phyloP scores from a whole-genome alignment of 768 basidiomycete species.

The Paxillus involutus region DNA sequence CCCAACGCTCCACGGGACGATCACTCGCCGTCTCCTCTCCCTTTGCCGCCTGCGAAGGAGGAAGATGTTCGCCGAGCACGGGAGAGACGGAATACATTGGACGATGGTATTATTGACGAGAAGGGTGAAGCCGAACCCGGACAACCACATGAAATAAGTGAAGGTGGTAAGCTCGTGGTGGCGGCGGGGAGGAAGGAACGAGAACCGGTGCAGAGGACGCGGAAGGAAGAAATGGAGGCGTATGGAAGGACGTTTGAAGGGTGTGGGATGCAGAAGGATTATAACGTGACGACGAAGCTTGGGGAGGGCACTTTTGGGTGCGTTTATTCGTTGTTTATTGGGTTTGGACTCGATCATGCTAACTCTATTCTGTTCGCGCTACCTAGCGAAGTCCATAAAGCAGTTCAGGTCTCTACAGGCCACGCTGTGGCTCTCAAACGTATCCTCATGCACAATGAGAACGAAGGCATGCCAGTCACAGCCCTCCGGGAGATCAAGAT shows the following conservation, averaged over 20 bases:
- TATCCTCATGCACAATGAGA: slow-evolving; percentile 95
- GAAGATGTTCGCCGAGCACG: slow-evolving; percentile 25
- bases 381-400: slow-evolving; percentile 87
- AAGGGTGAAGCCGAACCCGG: neutral
- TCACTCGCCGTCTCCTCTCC: slow-evolving; percentile 46
- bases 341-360: slow-evolving; percentile 4
- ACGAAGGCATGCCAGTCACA: slow-evolving; percentile 96
- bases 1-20: slow-evolving; percentile 46
- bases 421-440: slow-evolving; percentile 84
- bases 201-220: slow-evolving; percentile 48
- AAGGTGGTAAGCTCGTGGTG: neutral
- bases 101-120: slow-evolving; percentile 5
- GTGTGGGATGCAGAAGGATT: slow-evolving; percentile 71
- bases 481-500: slow-evolving; percentile 97
- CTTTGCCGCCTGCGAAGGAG: slow-evolving; percentile 29
- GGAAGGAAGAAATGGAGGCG: slow-evolving; percentile 63
- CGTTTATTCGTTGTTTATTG: slow-evolving; percentile 28
- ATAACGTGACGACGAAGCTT: slow-evolving; percentile 80
- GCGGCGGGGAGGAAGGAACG: slow-evolving; percentile 34
- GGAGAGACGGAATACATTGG: slow-evolving; percentile 21
- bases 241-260: slow-evolving; percentile 71
- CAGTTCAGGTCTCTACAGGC: slow-evolving; percentile 60
- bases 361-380: slow-evolving; percentile 3
- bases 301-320: slow-evolving; percentile 98
- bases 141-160: neutral